phyloP scores from a whole-genome alignment of 768 basidiomycete genomes.

The Mycena sanguinolenta region DNA sequence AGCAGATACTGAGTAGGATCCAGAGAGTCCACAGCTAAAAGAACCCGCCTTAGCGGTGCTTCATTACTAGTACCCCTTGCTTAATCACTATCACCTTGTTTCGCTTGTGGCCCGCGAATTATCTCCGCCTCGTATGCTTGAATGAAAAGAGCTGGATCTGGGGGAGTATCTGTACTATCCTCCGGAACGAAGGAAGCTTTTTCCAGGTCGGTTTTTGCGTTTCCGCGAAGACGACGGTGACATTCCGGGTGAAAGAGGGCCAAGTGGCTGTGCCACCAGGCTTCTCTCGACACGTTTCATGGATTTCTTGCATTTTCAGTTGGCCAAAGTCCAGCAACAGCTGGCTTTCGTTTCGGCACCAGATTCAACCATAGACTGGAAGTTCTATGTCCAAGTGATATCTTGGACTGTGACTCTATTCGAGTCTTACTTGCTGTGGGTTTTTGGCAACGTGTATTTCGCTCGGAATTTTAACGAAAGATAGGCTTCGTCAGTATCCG shows the following conservation, averaged over 20 bases:
- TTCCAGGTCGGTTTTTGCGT: slow-evolving; percentile 30
- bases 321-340: slow-evolving; percentile 68
- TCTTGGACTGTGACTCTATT: slow-evolving; percentile 87
- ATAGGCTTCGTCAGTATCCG: slow-evolving; percentile 82
- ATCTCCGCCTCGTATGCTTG: slow-evolving; percentile 87
- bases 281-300: slow-evolving; percentile 42
- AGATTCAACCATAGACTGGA: slow-evolving; percentile 81
- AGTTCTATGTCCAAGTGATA: slow-evolving; percentile 81
- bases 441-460: slow-evolving; percentile 33
- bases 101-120: slow-evolving; percentile 64
- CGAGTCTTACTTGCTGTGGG: slow-evolving; percentile 90
- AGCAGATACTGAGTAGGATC: slow-evolving; percentile 25
- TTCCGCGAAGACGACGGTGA: slow-evolving; percentile 25
- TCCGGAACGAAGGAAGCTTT: background rate
- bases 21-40: slow-evolving; percentile 44
- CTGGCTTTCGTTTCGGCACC: slow-evolving; percentile 76
- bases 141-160: slow-evolving; percentile 59
- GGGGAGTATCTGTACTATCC: slow-evolving; percentile 11
- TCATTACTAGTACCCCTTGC: too few relatives aligned
- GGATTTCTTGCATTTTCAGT: slow-evolving; percentile 73
- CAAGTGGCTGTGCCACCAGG: slow-evolving; percentile 14
- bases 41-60: background rate
- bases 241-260: background rate
- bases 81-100: slow-evolving; percentile 12
- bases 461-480: slow-evolving; percentile 14